Evolutionary conservation across 2,329 filamentous ascomycete species (phyloP).

Genomic region (Tolypocladium pustulatum): DNA sequence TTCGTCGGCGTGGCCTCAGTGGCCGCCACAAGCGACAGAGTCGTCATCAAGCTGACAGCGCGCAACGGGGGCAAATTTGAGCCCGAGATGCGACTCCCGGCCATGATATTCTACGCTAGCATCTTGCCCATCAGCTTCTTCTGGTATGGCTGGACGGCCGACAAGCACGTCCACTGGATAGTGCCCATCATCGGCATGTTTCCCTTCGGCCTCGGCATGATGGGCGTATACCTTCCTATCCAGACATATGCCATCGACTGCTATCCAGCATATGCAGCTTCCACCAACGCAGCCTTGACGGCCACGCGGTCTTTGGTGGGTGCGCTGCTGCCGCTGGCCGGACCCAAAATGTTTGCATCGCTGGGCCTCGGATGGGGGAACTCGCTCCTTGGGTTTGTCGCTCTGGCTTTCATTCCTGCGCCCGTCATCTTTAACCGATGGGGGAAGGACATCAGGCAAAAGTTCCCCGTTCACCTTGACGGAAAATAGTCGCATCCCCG

Average conservation of each 20-base stretch:
- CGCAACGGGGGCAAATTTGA: constrained; percentile 28
- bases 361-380: constrained; percentile 50
- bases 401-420: constrained; percentile 35
- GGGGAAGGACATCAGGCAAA: too few relatives aligned
- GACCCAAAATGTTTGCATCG: constrained; percentile 49
- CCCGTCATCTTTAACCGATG: too few relatives aligned
- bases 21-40: constrained; percentile 29
- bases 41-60: constrained; percentile 34
- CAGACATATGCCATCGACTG: constrained; percentile 31
- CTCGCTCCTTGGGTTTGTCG: constrained; percentile 38
- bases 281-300: constrained; percentile 19
- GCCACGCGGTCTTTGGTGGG: constrained; percentile 46
- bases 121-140: constrained; percentile 22
- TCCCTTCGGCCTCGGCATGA: constrained; percentile 32
- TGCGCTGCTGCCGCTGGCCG: constrained; percentile 59
- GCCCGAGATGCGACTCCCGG: constrained; percentile 22
- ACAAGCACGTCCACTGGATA: constrained; percentile 19
- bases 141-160: constrained; percentile 23
- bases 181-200: constrained; percentile 26
- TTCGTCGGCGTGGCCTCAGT: constrained; percentile 28
- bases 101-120: constrained; percentile 19
- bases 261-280: constrained; percentile 21
- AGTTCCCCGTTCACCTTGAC: too few relatives aligned
- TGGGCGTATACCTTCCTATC: constrained; percentile 36
- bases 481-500: too few relatives aligned